phyloP scores from a whole-genome alignment of 2,329 filamentous ascomycete species.

The Ilyonectria mors-panacis region DNA sequence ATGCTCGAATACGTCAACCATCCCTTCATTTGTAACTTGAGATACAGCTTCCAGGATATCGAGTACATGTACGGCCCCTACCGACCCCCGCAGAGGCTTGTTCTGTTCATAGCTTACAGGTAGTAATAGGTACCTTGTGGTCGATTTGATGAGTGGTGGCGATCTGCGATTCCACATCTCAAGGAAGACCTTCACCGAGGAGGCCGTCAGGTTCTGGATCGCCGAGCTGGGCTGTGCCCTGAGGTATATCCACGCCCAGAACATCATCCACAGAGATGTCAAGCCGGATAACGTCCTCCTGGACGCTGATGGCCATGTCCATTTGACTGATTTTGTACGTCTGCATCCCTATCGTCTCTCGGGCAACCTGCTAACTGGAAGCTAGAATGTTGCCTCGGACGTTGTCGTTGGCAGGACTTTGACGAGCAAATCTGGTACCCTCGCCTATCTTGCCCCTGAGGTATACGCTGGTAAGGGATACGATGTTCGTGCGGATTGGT shows the following conservation, averaged over 20 bases:
- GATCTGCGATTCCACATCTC: constrained; percentile 98
- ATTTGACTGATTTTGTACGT: constrained; percentile 96
- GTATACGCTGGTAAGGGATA: constrained; percentile 95
- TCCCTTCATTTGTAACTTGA: constrained; percentile 97
- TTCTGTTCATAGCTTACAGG: constrained; percentile 37
- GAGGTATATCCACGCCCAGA: constrained; percentile 86
- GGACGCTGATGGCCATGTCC: constrained; percentile 92
- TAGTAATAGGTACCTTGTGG: constrained; percentile 86
- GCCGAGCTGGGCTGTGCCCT: constrained; percentile 93
- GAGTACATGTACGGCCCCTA: constrained; percentile 86
- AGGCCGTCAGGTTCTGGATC: constrained; percentile 97
- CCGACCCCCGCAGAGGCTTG: not conserved
- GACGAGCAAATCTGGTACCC: constrained; percentile 95
- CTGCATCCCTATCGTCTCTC: not conserved
- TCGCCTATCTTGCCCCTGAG: constrained; percentile 96
- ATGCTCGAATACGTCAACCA: constrained; percentile 99
- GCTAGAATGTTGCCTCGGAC: constrained; percentile 95
- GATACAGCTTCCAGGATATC: constrained; percentile 99
- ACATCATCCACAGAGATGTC: constrained; percentile 91
- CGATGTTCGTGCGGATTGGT: constrained; percentile 94
- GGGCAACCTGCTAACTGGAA: constrained; percentile 38
- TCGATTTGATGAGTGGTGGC: constrained; percentile 98
- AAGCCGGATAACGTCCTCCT: constrained; percentile 94
- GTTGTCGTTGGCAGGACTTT: constrained; percentile 85
- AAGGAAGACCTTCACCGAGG: constrained; percentile 97